Evolutionary conservation across 345 rosid genomes (phyloP).

Genomic region (Murraya koenigii): DNA sequence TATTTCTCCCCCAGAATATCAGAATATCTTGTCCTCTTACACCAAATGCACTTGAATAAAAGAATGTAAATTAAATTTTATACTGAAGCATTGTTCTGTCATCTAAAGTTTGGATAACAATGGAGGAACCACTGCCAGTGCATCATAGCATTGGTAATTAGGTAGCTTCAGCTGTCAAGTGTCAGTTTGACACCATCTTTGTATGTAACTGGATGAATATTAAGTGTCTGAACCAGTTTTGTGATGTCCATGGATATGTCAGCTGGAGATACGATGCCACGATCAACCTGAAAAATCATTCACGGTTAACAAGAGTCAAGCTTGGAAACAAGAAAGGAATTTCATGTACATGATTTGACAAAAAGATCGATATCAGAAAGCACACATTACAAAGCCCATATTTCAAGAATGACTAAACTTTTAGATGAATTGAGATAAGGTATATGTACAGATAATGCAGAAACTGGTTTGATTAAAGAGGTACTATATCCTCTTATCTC

Average conservation of each 20-base stretch:
- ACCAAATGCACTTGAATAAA: not conserved
- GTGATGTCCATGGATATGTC: constrained; percentile 88
- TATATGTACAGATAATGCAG: constrained; percentile 66
- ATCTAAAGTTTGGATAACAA: not conserved
- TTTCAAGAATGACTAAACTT: not conserved
- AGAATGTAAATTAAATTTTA: not conserved
- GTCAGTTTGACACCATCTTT: constrained; percentile 67
- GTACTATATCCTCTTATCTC: constrained; percentile 52
- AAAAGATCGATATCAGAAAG: not conserved
- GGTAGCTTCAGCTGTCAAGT: constrained; percentile 41
- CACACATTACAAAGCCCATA: not conserved
- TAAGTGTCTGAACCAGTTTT: constrained; percentile 51
- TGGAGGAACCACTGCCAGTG: not conserved
- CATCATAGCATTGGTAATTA: not conserved
- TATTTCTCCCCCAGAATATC: not conserved
- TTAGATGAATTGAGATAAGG: not conserved
- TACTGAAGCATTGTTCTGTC: not conserved
- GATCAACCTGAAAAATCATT: constrained; percentile 52
- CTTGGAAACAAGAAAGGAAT: not conserved
- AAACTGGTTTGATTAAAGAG: constrained; percentile 60
- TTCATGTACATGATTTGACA: not conserved
- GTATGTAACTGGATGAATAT: constrained; percentile 53
- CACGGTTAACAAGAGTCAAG: not conserved
- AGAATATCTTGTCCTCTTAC: not conserved
- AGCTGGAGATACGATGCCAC: constrained; percentile 74